Evolutionary conservation across 192 early-diverging fungal species (phyloP), one percentile per base, ranked within the genome.

Genomic region (Pilobolus umbonatus): DNA sequence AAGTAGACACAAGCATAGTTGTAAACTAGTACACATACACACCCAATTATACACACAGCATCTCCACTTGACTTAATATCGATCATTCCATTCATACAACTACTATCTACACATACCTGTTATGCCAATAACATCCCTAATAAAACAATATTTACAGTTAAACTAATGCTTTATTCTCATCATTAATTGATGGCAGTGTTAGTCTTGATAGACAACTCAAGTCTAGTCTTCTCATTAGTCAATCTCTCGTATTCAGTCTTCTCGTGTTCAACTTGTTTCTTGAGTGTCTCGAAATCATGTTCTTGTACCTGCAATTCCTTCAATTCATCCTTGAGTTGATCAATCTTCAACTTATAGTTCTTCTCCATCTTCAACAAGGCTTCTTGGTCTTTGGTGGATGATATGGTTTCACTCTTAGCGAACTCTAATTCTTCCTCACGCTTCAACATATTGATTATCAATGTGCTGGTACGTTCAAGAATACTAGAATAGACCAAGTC

Each of bases 391-490:
- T 65, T 51, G 36, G 28, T 29, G 25, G 50, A 48, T 5, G 50
- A 55, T 24, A 35, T 12, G 14, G 26, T 28, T 31, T 69, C 61
- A 12, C 59, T 50, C 22, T 54, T 62, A 15, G 43, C 57, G 31
- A 26, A 19, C 14, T 47, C 51, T 1, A 69, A 26, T 28, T 40
- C 67, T 31, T 83, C 81, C 57, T 83, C 81, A 28, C 65, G 64
- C 53, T 69, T 68, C 39, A 80, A 63, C 49, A 83, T 39, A 22
- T 78, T 69, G 43, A 78, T 42, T 8, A 83, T 65, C 58, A 79
- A 61, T 4, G 68, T 60, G 43, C 73, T 75, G n/a, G 81, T 83
- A 35, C 81, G 74, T 51, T 79, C 80, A 24, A 83, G 59, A 26
- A 83, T 83, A 28, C 74, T 75, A 54, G 14, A 54, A 22, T 4